Conservation (phyloP, 176 grass and related monocot genomes). For the Eremochloa ophiuroides region DNA sequence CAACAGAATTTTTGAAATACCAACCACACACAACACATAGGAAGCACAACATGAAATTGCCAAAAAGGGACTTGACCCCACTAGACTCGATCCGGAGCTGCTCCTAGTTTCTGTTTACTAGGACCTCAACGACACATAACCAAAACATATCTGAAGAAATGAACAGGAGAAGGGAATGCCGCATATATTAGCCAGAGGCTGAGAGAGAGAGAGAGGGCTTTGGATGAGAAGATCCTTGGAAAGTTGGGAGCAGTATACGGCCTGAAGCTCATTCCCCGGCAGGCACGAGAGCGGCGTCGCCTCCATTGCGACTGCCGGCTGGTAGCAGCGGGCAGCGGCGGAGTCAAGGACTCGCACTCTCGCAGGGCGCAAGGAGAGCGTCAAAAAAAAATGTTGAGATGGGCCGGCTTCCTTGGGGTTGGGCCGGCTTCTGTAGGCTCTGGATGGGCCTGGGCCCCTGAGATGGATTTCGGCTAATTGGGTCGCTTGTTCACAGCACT, state of each 20-base stretch:
- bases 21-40: not conserved
- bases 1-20: not conserved
- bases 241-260: not conserved
- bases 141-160: too few relatives aligned
- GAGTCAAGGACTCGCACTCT: not conserved
- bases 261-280: not conserved
- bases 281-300: not conserved
- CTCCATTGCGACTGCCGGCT: not conserved
- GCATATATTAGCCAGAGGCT: too few relatives aligned
- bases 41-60: not conserved
- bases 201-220: not conserved
- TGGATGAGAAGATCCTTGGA: not conserved
- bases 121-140: too few relatives aligned
- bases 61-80: not conserved
- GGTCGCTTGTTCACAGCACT: too few relatives aligned
- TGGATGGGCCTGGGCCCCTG: too few relatives aligned
- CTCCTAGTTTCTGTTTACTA: too few relatives aligned
- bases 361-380: not conserved
- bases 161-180: too few relatives aligned
- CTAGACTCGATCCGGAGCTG: too few relatives aligned
- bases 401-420: not conserved
- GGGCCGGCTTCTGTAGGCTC: too few relatives aligned
- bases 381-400: not conserved
- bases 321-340: not conserved
- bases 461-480: too few relatives aligned